Evolutionary conservation across 2,329 filamentous ascomycete genomes (phyloP), one percentile per base, ranked within the genome.

Genomic region (Pestalotiopsis sp.): DNA sequence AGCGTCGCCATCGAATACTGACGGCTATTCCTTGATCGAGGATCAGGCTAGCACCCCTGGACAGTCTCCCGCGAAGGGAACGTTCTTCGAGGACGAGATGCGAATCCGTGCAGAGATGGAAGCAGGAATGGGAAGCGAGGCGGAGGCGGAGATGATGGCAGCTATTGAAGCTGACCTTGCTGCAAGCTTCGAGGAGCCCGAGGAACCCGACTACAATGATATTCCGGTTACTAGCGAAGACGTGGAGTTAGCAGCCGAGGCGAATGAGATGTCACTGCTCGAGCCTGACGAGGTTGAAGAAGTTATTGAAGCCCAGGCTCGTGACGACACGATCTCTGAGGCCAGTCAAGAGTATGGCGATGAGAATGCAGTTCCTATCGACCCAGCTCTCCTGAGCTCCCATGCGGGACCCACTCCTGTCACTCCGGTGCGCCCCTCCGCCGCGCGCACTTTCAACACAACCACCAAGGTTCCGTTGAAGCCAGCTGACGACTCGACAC

Each of bases 391-490:
- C 39, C 70, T 83, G 11, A 71, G 67, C 9, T 65, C 70, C 17
- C 70, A 72, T 27, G 72, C 69, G 25, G 64, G 70, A 5, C 69
- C 72, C 17, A 76, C 78, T 2, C 88, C 87, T 1, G 80, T 84
- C 7, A 92, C 91, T 1, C 91, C 91, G 0, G 80, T 85, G 64
- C 85, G 88, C 17, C 69, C 74, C 11, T 79, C 81, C 0, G 74
- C 84, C n/a, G 81, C 79, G n/a, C 83, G 84, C 67, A 83, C 85
- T n/a, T 88, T 91, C 71, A 88, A 92, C 77, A 95, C 93, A 0
- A 90, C 93, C 0, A 92, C 91, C 31, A 95, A 94, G 79, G 89
- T 95, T 4, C 92, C 92, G 1, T 81, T 95, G 55, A 93, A 93
- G 78, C 84, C 89, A 3, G 90, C 90, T 27, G 91, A 88, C 74